These are phyloP conservation scores for Gautieria morchelliformis DNA, from an alignment of 768 basidiomycete species.

Conservation along the genomic window DNA sequence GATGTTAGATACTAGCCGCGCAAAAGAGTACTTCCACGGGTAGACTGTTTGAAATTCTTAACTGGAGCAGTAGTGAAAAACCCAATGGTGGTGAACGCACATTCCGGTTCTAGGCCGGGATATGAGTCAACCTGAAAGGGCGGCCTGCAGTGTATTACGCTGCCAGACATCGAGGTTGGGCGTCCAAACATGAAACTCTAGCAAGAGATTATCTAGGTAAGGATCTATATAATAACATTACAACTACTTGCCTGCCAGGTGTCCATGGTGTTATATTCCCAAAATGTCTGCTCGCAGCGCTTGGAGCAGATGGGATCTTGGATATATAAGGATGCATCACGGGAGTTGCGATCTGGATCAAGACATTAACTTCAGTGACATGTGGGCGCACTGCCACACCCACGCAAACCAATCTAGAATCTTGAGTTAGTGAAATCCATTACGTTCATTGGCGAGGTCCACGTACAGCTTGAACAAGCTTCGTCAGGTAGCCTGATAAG, in stretches of 20 bases:
- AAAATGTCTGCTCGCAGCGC: conserved; percentile 3
- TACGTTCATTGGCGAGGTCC: background rate
- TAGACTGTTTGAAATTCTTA: background rate
- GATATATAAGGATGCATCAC: background rate
- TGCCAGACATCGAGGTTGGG: conserved; percentile 2
- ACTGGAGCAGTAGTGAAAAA: no score
- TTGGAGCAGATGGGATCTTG: background rate
- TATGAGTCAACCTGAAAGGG: background rate
- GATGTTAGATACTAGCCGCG: background rate
- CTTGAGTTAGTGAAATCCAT: background rate
- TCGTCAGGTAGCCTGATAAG: background rate
- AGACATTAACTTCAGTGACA: background rate
- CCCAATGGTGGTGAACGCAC: background rate
- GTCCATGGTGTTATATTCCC: conserved; percentile 3
- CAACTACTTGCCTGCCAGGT: background rate
- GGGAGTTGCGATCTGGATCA: background rate
- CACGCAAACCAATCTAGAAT: background rate
- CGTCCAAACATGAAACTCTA: conserved; percentile 9
- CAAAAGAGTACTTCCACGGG: conserved; percentile 9
- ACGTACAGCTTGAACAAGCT: conserved; percentile 4
- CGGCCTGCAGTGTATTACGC: background rate
- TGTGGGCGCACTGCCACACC: background rate
- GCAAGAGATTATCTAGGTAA: background rate
- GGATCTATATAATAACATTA: background rate
- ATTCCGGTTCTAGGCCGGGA: background rate